Evolutionary conservation across 495 filamentous ascomycete genomes (phyloP).

Genomic region (Neurospora africana): DNA sequence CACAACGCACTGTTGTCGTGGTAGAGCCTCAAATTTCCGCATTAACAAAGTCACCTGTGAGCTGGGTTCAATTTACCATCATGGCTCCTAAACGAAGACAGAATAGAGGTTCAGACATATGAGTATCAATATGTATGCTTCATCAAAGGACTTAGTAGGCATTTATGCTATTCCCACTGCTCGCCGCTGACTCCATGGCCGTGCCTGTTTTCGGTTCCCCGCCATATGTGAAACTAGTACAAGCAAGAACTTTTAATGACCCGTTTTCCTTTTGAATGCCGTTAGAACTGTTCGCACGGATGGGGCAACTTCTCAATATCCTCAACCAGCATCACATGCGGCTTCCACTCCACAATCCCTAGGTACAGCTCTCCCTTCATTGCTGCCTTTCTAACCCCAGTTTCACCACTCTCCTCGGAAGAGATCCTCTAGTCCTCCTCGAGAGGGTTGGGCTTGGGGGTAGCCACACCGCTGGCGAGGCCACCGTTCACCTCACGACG

Average conservation of each 20-base stretch:
- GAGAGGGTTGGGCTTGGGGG: conserved; percentile 25
- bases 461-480: conserved; percentile 10
- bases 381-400: neutral
- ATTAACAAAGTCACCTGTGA: neutral
- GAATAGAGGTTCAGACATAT: neutral
- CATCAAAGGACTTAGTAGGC: neutral
- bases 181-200: neutral
- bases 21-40: neutral
- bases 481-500: conserved; percentile 45
- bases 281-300: neutral
- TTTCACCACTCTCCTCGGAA: neutral
- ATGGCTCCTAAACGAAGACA: neutral
- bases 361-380: neutral
- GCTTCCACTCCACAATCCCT: neutral
- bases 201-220: neutral
- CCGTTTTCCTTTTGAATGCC: neutral
- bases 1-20: neutral
- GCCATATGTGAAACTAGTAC: neutral
- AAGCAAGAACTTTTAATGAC: neutral
- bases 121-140: neutral
- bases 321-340: neutral
- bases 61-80: neutral
- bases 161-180: neutral
- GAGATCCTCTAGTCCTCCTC: conserved; percentile 32
- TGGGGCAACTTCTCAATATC: neutral